Percentiles rank a stretch among this genome's conserved stretches.
Conservation (phyloP, 2,329 filamentous ascomycete genomes). For the Trichophaea hybrida region DNA sequence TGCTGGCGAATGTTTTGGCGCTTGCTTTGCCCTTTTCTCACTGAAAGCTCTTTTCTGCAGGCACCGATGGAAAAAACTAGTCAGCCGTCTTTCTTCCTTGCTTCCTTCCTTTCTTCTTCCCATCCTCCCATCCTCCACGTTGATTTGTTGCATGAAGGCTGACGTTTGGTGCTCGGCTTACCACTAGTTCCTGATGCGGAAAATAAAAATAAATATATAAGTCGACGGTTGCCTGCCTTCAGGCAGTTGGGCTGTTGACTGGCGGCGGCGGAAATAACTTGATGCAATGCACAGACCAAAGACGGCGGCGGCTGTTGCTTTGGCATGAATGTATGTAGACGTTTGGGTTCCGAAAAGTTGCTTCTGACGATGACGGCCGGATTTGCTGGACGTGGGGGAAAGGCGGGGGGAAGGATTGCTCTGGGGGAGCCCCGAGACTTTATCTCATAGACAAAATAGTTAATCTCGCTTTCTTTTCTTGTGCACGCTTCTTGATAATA, state of each 20-base stretch:
- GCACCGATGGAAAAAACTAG: neutral
- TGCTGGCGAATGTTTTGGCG: slow-evolving; percentile 2
- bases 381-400: neutral
- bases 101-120: neutral
- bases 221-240: neutral
- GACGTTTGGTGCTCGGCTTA: neutral
- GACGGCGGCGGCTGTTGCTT: neutral
- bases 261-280: neutral
- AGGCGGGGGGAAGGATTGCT: neutral
- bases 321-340: neutral
- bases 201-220: neutral
- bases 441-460: neutral
- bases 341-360: neutral
- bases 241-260: neutral
- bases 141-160: neutral
- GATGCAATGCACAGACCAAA: neutral
- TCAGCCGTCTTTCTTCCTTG: neutral
- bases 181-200: neutral
- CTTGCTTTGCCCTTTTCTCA: neutral
- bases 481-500: neutral
- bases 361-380: neutral
- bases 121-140: neutral
- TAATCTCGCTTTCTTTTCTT: neutral
- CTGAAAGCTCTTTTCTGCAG: neutral
- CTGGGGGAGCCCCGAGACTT: neutral